Base-by-base conservation (phyloP, 2,329 filamentous ascomycete genomes). In the Phialophora expanda region DNA sequence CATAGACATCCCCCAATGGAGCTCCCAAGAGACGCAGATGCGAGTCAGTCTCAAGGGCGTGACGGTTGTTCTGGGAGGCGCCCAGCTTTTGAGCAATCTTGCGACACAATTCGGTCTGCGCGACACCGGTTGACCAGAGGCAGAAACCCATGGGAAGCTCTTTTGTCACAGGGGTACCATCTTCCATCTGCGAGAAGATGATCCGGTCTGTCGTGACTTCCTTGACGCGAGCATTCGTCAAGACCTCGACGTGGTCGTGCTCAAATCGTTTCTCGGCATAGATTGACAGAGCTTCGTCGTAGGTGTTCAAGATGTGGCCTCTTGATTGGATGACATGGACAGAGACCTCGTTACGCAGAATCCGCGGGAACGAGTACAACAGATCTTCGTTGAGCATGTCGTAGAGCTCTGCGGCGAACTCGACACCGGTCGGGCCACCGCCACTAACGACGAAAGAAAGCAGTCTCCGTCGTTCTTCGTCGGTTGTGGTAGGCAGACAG, bases 361-460 rank as follows among this genome's bases (percentile, higher is more conserved):
- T 87, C 69, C 89, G 89, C 2, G 95, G 95, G 78, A 97, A 99
- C 73, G 90, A 87, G 60, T 85, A 83, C 51, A 89, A 89, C 51
- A 99, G 79, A 76, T 99, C 95, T 77, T 99, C 96, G 75, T 99
- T 99, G 17, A 99, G 84, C 77, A 99, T 89, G 78, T 99, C 95
- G 76, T 91, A 98, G 6, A 99, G 85, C 76, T 99, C 95, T 5
- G 95, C 95, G 0, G 96, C 96, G 74, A 99, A 99, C 77, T 99
- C 95, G 41, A 99, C 95, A 67, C 95, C 95, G 0, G 95, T 99
- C 3, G 95, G 95, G 0, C 95, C 95, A 73, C 95, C 95, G 61
- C 95, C 95, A 75, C 92, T 94, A 64, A 99, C 82, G n/a, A 97
- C 95, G 74, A 99, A 99, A 0, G 95, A 98, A 4, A 99, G 84